phyloP scores from a whole-genome alignment of 768 basidiomycete genomes.

The Cystoderma amianthinum region DNA sequence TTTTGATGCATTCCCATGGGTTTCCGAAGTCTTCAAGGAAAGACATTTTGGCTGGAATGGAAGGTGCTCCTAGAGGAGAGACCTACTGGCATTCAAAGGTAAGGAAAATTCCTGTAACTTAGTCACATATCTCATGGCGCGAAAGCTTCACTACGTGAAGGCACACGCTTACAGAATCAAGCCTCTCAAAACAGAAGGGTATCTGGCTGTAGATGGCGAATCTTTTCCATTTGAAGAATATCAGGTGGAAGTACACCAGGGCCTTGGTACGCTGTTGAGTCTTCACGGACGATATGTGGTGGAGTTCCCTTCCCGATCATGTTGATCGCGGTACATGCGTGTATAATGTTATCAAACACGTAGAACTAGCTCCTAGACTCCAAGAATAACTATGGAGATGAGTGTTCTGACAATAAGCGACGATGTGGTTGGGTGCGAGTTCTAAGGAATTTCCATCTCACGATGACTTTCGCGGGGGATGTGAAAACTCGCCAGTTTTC shows the following conservation, averaged over 20 bases:
- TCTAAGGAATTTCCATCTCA: background rate
- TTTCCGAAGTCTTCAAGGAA: conserved; percentile 36
- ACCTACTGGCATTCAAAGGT: conserved; percentile 59
- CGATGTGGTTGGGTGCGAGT: background rate
- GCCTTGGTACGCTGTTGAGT: conserved; percentile 60
- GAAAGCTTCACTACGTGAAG: conserved; percentile 66
- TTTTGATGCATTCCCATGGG: conserved; percentile 1
- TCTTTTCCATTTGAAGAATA: conserved; percentile 66
- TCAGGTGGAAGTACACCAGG: conserved; percentile 70
- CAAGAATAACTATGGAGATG: too few relatives aligned
- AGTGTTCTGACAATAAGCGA: too few relatives aligned
- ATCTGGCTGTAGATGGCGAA: conserved; percentile 76
- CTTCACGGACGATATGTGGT: conserved; percentile 54
- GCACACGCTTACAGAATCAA: conserved; percentile 68
- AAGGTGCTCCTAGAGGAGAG: conserved; percentile 56
- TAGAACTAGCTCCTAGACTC: too few relatives aligned
- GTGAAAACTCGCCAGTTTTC: too few relatives aligned
- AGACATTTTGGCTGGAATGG: conserved; percentile 45
- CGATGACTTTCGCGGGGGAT: background rate
- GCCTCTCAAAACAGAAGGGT: conserved; percentile 45
- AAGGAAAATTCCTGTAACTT: conserved; percentile 18
- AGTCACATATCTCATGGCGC: background rate
- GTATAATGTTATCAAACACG: too few relatives aligned
- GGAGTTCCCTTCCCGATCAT: conserved; percentile 40
- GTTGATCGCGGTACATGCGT: too few relatives aligned